phyloP scores from a whole-genome alignment of 306 rosid genomes.

The Myrica gale region DNA sequence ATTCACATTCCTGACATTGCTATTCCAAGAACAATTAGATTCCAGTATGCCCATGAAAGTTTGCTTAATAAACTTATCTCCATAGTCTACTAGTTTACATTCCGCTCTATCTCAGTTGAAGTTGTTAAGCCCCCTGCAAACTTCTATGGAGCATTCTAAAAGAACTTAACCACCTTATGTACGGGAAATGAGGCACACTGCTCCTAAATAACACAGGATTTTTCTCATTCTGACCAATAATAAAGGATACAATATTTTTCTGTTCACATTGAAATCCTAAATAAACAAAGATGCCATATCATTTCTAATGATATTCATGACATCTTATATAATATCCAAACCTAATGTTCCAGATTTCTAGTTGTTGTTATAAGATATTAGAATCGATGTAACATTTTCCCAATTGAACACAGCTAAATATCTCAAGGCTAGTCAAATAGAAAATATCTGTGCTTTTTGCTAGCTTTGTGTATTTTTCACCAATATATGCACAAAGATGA shows the following conservation, averaged over 20 bases:
- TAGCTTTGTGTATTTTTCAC: not conserved
- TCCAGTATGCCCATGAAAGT: not conserved
- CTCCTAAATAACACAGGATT: not conserved
- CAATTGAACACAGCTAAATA: not conserved
- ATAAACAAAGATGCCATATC: not conserved
- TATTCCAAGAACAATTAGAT: not conserved
- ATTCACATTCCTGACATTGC: not conserved
- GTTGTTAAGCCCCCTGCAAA: not conserved
- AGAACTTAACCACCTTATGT: not conserved
- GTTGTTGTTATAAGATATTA: too few species aligned
- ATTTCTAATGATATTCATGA: not conserved
- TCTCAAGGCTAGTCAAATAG: not conserved
- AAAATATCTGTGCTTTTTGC: not conserved
- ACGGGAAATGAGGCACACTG: not conserved
- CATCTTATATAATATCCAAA: not conserved
- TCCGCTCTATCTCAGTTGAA: not conserved
- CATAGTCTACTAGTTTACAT: not conserved
- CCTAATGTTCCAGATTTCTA: not conserved
- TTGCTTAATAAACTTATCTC: not conserved
- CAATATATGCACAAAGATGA: not conserved
- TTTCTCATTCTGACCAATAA: not conserved
- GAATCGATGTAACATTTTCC: not conserved
- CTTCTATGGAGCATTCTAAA: not conserved
- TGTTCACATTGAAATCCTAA: not conserved
- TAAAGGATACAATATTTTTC: not conserved